Base-by-base conservation (phyloP, 1,284 basidiomycete species). In the Sanghuangporus sanghuang region DNA sequence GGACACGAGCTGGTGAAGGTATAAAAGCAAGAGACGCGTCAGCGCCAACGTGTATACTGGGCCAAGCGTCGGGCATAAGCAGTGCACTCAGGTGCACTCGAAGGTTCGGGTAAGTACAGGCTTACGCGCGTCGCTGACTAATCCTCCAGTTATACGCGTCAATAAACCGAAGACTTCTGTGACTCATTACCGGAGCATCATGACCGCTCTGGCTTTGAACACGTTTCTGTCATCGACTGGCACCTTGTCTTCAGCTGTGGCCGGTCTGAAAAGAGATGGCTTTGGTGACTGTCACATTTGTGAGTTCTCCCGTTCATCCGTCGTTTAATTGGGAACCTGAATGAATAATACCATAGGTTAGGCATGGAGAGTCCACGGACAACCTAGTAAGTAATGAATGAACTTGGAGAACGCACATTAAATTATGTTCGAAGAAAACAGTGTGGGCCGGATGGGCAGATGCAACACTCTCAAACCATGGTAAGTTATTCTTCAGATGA, bases 381-480 rank as follows among this genome's bases (percentile, higher is more conserved):
- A 85, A 85, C 67, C 67, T 84, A 68, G 86, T 86, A 63, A 64
- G 79, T 71, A 21, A 32, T 32, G 21, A 16, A 1, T 40, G 35
- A 18, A 38, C 27, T 32, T 32, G 3, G 5, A 32, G 27, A 32
- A 32, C 27, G 27, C 4, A 3, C 27, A 5, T 32, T 32, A 32
- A 32, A 32, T 3, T 32, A 3, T 32, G 27, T 32, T 32, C 27
- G 5, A 59, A 87, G 84, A 79, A 72, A 64, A 71, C 75, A 1
- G 70, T 85, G 6, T 95, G 93, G 93, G 92, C 93, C 32, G 94
- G 94, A 9, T 93, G 89, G 83, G 82, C 81, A 65, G 92, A 96
- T 74, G 86, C 93, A 1, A 85, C 90, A 0, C 79, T 96, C 4
- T 90, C 91, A 16, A 87, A 87, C 68, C 91, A 95, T 73, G 94